Percentiles rank a stretch among this genome's conserved stretches.
phyloP scores from a whole-genome alignment of 2,329 filamentous ascomycete genomes.

The Thelonectria rubi region DNA sequence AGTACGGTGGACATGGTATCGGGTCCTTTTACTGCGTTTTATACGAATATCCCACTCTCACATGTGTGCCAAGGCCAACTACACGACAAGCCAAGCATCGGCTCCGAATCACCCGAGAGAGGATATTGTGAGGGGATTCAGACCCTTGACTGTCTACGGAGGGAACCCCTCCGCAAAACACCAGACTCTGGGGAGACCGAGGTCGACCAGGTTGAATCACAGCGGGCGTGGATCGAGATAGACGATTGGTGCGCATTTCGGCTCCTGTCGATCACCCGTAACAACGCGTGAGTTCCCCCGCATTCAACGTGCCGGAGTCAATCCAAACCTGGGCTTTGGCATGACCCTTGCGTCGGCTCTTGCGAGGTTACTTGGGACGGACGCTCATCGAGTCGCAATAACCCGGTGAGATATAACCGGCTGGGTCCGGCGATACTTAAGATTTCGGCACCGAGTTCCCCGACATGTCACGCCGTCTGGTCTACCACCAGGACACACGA shows the following conservation, averaged over 20 bases:
- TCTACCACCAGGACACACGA: no score
- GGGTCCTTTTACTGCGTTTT: neutral
- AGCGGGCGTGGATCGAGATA: neutral
- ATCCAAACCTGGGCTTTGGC: neutral
- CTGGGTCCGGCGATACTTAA: neutral
- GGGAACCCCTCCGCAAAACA: constrained; percentile 16
- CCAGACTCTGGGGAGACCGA: constrained; percentile 2
- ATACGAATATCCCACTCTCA: neutral
- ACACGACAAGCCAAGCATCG: neutral
- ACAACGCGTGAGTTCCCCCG: constrained; percentile 5
- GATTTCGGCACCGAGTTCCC: neutral
- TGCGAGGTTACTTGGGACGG: neutral
- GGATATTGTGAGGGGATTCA: neutral
- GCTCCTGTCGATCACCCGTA: constrained; percentile 1
- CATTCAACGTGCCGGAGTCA: neutral
- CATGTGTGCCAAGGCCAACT: neutral
- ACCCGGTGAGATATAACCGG: neutral
- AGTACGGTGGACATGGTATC: no score
- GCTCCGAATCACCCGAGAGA: constrained; percentile 17
- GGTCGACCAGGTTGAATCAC: neutral
- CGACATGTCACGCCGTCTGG: neutral
- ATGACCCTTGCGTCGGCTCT: neutral
- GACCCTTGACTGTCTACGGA: constrained; percentile 5
- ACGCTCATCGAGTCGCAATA: neutral
- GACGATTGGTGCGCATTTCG: constrained; percentile 21